These are phyloP conservation scores for Orbilia brochopaga DNA, from an alignment of 2,329 filamentous ascomycete species.

Conservation along the genomic window DNA sequence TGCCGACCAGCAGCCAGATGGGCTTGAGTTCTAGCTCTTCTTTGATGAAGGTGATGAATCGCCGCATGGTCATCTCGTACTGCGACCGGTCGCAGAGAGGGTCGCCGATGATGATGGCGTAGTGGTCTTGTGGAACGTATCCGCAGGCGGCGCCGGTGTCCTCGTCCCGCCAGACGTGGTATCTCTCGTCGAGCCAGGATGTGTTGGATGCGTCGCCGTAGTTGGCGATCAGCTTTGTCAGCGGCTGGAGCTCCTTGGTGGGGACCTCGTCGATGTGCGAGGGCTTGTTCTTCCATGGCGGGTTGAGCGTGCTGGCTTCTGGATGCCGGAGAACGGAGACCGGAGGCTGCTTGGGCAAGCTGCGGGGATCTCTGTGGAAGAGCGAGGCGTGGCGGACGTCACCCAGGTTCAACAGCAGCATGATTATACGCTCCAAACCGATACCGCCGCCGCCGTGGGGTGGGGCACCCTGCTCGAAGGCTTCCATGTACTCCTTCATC, in stretches of 20 bases:
- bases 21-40: slow-evolving; percentile 75
- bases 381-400: slow-evolving; percentile 88
- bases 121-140: slow-evolving; percentile 77
- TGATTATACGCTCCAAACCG: slow-evolving; percentile 84
- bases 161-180: slow-evolving; percentile 82
- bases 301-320: slow-evolving; percentile 79
- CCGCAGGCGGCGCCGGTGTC: slow-evolving; percentile 81
- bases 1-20: slow-evolving; percentile 86
- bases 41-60: slow-evolving; percentile 75
- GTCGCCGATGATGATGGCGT: slow-evolving; percentile 83
- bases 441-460: slow-evolving; percentile 90
- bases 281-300: slow-evolving; percentile 65
- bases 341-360: slow-evolving; percentile 72
- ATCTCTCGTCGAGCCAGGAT: slow-evolving; percentile 88
- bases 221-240: slow-evolving; percentile 90
- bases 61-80: slow-evolving; percentile 51
- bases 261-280: slow-evolving; percentile 58
- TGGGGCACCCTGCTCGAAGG: slow-evolving; percentile 85
- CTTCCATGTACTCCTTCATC: slow-evolving; percentile 89
- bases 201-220: slow-evolving; percentile 95
- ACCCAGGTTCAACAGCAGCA: slow-evolving; percentile 82
- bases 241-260: slow-evolving; percentile 68
- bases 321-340: slow-evolving; percentile 76
- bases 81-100: slow-evolving; percentile 82
- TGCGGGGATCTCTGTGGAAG: slow-evolving; percentile 87